These are phyloP conservation scores for Phytophthora palmivora DNA, from an alignment of 352 stramenopile genomes.

Conservation along the genomic window DNA sequence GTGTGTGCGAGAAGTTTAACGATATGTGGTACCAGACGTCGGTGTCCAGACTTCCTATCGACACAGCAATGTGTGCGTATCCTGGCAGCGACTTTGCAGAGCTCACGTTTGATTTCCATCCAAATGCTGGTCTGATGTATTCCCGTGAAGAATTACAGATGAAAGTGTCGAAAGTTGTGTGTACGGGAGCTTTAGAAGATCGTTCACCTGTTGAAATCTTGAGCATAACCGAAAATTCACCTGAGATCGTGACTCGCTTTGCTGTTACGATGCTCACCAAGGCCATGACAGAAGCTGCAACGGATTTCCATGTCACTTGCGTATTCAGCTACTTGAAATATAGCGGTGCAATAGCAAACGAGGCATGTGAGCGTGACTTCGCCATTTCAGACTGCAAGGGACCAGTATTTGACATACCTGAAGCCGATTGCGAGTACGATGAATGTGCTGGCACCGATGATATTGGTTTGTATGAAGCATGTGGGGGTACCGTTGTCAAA, in stretches of 20 bases:
- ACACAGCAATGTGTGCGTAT: constrained; percentile 54
- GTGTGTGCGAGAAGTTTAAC: constrained; percentile 61
- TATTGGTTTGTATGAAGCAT: constrained; percentile 57
- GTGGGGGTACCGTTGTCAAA: constrained; percentile 45
- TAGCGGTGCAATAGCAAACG: constrained; percentile 16
- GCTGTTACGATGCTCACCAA: constrained; percentile 60
- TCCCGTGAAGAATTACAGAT: constrained; percentile 41
- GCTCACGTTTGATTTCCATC: constrained; percentile 70
- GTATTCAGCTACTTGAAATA: constrained; percentile 59
- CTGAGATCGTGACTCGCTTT: constrained; percentile 62
- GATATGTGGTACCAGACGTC: constrained; percentile 78
- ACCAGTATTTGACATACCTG: constrained; percentile 53
- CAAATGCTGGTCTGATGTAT: constrained; percentile 50
- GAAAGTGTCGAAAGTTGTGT: constrained; percentile 56
- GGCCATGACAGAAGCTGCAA: constrained; percentile 42
- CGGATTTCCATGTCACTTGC: constrained; percentile 56
- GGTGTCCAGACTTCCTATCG: constrained; percentile 40
- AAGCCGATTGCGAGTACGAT: constrained; percentile 49
- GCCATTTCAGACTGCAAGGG: constrained; percentile 65
- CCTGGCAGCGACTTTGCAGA: constrained; percentile 70
- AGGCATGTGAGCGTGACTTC: constrained; percentile 56
- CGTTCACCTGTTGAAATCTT: constrained; percentile 45
- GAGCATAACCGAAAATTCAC: constrained; percentile 32
- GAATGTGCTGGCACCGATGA: constrained; percentile 33
- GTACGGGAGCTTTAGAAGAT: constrained; percentile 38